Percentiles rank a stretch among this genome's conserved stretches.
These are phyloP conservation scores for Rutidosis leptorrhynchoides DNA, from an alignment of 129 eudicot genomes.

Conservation along the genomic window DNA sequence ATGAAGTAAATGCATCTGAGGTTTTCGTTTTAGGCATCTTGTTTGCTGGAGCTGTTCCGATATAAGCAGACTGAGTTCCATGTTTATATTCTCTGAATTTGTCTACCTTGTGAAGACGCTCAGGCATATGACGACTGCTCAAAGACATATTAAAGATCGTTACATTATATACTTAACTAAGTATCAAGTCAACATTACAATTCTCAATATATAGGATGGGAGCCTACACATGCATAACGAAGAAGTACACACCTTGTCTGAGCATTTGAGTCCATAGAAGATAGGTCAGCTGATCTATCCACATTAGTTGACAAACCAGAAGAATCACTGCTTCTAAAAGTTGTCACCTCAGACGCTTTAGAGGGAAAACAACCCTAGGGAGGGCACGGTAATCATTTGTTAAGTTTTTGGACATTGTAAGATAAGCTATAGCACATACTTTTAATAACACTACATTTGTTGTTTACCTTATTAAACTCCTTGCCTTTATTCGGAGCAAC, in stretches of 20 bases:
- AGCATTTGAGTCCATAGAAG: constrained; percentile 35
- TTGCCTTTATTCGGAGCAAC: constrained; percentile 29
- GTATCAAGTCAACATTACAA: background rate
- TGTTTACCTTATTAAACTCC: constrained; percentile 36
- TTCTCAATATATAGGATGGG: background rate
- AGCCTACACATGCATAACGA: constrained; percentile 14
- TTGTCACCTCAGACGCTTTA: constrained; percentile 33
- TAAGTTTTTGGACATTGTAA: constrained; percentile 4
- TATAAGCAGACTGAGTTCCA: constrained; percentile 34
- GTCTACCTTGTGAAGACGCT: constrained; percentile 57
- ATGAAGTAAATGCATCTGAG: constrained; percentile 35
- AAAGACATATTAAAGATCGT: background rate
- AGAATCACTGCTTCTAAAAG: constrained; percentile 37
- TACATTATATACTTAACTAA: background rate
- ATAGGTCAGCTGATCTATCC: constrained; percentile 34
- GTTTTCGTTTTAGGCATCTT: constrained; percentile 41
- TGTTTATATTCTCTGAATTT: constrained; percentile 35
- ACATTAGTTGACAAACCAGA: constrained; percentile 35
- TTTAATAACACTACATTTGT: background rate
- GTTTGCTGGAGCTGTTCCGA: constrained; percentile 30
- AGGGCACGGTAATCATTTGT: constrained; percentile 7
- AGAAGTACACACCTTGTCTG: constrained; percentile 51
- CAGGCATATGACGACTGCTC: constrained; percentile 50
- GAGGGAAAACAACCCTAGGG: constrained; percentile 35
- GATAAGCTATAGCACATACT: background rate